phyloP scores from a whole-genome alignment of 305 asterid species.

The Vinca major region DNA sequence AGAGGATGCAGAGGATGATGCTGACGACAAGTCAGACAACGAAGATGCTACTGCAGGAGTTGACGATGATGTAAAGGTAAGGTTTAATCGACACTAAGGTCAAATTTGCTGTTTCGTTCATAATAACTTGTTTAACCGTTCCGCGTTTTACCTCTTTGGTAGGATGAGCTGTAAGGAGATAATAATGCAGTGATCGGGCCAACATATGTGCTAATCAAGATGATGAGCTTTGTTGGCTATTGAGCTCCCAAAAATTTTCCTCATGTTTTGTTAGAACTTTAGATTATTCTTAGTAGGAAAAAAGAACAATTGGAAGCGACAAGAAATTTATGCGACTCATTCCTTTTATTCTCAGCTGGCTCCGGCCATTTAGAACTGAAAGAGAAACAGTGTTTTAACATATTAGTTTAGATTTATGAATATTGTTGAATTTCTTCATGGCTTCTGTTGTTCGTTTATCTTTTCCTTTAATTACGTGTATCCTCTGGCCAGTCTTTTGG shows the following conservation, averaged over 20 bases:
- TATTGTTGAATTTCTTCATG: neutral
- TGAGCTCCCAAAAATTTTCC: conserved; percentile 12
- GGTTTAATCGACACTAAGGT: conserved; percentile 4
- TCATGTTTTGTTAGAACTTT: conserved; percentile 18
- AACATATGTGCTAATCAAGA: conserved; percentile 18
- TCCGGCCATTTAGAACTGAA: conserved; percentile 17
- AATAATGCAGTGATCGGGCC: neutral
- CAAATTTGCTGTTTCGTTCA: neutral
- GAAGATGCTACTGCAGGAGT: conserved; percentile 30
- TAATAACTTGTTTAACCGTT: neutral
- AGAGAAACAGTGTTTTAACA: conserved; percentile 9
- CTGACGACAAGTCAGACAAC: conserved; percentile 24
- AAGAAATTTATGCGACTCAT: conserved; percentile 15
- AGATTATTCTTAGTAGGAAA: conserved; percentile 17
- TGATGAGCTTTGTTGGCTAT: conserved; percentile 19
- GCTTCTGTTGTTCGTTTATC: neutral
- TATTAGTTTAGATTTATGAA: conserved; percentile 6
- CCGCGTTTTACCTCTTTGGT: conserved; percentile 16
- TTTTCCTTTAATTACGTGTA: neutral
- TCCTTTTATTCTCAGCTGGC: conserved; percentile 24
- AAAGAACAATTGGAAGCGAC: conserved; percentile 27
- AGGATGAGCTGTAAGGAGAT: conserved; percentile 67
- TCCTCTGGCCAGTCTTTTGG: neutral
- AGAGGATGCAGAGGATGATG: conserved; percentile 29
- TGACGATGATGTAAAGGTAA: conserved; percentile 57